Evolutionary conservation across 441 rosid species (phyloP).

Genomic region (Aleurites moluccanus): DNA sequence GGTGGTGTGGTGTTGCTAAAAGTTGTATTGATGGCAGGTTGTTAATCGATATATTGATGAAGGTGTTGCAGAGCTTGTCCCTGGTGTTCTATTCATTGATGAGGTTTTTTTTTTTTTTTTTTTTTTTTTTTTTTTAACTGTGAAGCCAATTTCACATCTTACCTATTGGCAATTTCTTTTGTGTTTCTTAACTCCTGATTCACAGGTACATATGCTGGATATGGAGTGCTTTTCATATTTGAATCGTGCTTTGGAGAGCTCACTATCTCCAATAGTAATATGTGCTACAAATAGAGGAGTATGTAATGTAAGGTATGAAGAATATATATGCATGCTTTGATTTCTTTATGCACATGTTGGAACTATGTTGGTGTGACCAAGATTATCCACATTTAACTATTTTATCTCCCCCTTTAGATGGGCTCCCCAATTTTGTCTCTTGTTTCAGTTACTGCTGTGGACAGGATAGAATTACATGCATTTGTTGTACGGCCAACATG

Average conservation of each 20-base stretch:
- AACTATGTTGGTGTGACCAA: neutral
- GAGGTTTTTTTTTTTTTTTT: slow-evolving; percentile 82
- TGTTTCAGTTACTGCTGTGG: neutral
- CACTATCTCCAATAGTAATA: slow-evolving; percentile 90
- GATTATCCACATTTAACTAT: neutral
- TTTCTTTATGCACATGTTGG: neutral
- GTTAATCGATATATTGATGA: slow-evolving; percentile 94
- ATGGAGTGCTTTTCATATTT: slow-evolving; percentile 97
- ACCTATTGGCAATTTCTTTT: neutral
- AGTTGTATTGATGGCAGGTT: slow-evolving; percentile 51
- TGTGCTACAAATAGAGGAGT: slow-evolving; percentile 98
- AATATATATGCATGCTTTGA: neutral
- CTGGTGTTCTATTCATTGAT: slow-evolving; percentile 93
- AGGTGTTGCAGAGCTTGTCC: slow-evolving; percentile 94
- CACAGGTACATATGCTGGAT: slow-evolving; percentile 97
- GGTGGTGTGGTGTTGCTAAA: slow-evolving; percentile 12
- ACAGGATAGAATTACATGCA: neutral
- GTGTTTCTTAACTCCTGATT: slow-evolving; percentile 21
- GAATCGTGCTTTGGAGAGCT: slow-evolving; percentile 97
- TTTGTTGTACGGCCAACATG: neutral
- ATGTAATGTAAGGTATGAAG: slow-evolving; percentile 81
- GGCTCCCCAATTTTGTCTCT: neutral
- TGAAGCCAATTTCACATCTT: slow-evolving; percentile 7
- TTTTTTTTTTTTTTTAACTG: no score
- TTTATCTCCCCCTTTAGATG: neutral